These are phyloP conservation scores for Mycena venus DNA, from an alignment of 768 basidiomycete genomes.

Conservation along the genomic window DNA sequence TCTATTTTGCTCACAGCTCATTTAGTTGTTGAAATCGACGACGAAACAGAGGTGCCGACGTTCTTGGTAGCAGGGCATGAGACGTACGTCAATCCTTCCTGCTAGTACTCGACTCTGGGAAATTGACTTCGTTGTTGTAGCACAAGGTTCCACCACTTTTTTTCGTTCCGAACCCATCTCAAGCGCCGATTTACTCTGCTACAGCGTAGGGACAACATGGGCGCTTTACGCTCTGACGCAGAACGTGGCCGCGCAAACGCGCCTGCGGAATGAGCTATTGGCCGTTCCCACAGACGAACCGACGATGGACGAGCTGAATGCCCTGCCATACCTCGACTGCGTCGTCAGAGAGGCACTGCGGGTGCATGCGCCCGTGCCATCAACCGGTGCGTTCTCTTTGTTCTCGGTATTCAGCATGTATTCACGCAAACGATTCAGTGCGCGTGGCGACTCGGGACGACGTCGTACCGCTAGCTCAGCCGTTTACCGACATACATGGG, in stretches of 20 bases:
- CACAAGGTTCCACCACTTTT: no score
- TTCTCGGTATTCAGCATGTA: neutral
- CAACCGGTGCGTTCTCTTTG: constrained; percentile 24
- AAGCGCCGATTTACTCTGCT: neutral
- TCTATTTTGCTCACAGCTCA: neutral
- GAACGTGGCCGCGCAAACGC: constrained; percentile 54
- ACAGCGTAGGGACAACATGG: constrained; percentile 55
- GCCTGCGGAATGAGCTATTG: constrained; percentile 61
- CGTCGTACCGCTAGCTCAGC: constrained; percentile 51
- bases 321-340: constrained; percentile 66
- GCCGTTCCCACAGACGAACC: constrained; percentile 55
- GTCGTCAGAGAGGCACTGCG: constrained; percentile 63
- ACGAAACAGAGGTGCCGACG: constrained; percentile 66
- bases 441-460: constrained; percentile 55
- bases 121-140: no score
- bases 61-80: constrained; percentile 74
- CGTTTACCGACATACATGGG: constrained; percentile 52
- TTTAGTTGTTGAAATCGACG: no score
- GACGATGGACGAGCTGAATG: no score
- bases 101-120: no score
- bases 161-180: neutral
- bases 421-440: neutral
- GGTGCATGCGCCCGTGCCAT: constrained; percentile 54
- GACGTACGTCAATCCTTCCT: constrained; percentile 45
- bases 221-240: constrained; percentile 57